Evolutionary conservation across 2,329 filamentous ascomycete genomes (phyloP), one percentile per base, ranked within the genome.

Genomic region (Aspergillus persii): DNA sequence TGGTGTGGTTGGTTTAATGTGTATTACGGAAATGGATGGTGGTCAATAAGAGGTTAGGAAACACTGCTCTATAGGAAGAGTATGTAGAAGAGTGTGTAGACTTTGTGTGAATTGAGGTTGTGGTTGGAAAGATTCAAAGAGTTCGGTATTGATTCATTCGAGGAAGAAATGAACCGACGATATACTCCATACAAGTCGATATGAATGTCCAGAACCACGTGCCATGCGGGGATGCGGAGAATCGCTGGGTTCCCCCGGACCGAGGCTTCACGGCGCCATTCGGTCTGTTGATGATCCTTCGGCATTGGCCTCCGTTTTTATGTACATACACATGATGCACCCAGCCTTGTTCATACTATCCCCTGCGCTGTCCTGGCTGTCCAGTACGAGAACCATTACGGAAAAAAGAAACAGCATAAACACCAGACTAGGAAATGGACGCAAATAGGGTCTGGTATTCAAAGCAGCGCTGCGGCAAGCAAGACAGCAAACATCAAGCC

Each of bases 1-100:
- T 76, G 48, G 46, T 69, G 59, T 23, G 26, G 18, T 47, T 9
- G 1, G 7, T 18, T 12, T 9, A 4, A 12, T 36, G 33, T 36
- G n/a, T n/a, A n/a, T n/a, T n/a, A n/a, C n/a, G n/a, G n/a, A n/a
- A n/a, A n/a, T n/a, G n/a, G n/a, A n/a, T n/a, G n/a, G n/a, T n/a
- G n/a, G n/a, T n/a, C n/a, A n/a, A 36, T 36, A 15, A 4, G 18
- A 23, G 18, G 18, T 2, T 23, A 23, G 18, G 18, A 23, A 23
- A 23, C 2, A 23, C 18, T 23, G 18, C 18, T 23, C 18, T 23
- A 23, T 23, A 2, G 18, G 18, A 23, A 23, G 18, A 23, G 18
- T 23, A 23, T 23, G n/a, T n/a, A n/a, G n/a, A n/a, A n/a, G n/a
- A n/a, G n/a, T n/a, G 2, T 23, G 18, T 23, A 23, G 18, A 1